Evolutionary conservation across 176 grass and related monocot genomes (phyloP), one percentile per base, ranked within the genome.

Genomic region (Raddia distichophylla): DNA sequence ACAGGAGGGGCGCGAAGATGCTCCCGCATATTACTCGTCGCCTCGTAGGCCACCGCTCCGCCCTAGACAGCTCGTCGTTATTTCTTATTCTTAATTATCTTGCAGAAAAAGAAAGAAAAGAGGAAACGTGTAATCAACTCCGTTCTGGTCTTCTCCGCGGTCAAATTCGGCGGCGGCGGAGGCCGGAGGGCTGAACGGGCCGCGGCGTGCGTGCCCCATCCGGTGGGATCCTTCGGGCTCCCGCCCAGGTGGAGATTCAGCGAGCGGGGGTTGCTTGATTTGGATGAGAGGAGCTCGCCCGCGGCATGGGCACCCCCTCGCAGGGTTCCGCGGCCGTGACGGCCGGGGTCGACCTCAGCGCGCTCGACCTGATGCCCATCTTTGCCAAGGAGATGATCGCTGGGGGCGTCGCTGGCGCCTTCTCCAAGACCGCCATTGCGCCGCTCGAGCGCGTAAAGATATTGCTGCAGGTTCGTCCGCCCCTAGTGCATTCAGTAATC

Each of bases 361-460:
- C 69, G 64, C 79, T 98, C 76, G 95, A 98, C 85, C 55, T 87
- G 5, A 55, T 98, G 55, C 95, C 95, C 54, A 88, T 94, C 14
- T 98, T 94, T 70, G 92, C 91, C 53, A 98, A 94, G 78, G 95
- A 98, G 76, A 84, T 97, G 76, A 75, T 97, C 8, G 92, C 95
- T 54, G 95, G 95, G 19, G 95, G 95, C 34, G 90, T 91, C 12
- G 95, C 95, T 18, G 95, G 95, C 4, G 95, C 92, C 15, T 92
- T 97, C 84, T 94, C 95, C 44, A 97, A 97, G 76, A 97, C 95
- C 3, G 88, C 95, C 43, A 93, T 97, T 42, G 95, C 95, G 76
- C 95, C 95, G 20, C 75, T 98, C 69, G 95, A 98, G 82, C 95
- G 95, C 16, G 74, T 98, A 67, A 98, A 98, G 86, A 98, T 98